phyloP scores from a whole-genome alignment of 306 rosid genomes.

The Elaeagnus macrophylla region DNA sequence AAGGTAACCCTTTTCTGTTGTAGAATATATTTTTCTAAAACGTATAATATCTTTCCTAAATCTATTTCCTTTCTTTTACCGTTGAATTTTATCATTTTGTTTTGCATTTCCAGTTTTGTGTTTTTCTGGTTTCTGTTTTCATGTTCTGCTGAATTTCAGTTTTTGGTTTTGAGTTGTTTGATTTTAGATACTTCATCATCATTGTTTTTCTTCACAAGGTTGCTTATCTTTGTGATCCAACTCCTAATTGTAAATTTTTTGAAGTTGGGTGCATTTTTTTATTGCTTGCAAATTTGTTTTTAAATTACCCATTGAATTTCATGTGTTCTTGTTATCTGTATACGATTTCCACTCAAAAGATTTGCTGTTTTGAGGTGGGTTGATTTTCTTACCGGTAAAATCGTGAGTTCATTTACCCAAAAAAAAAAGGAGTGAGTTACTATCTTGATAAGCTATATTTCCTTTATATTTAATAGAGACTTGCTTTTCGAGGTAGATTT shows the following conservation, averaged over 20 bases:
- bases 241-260: conserved; percentile 8
- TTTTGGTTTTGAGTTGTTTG: no score
- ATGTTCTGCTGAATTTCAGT: no score
- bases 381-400: not conserved
- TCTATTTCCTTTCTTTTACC: conserved; percentile 3
- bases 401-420: not conserved
- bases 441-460: not conserved
- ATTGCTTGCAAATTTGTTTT: conserved; percentile 12
- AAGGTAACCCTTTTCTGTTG: conserved; percentile 25
- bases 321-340: conserved; percentile 16
- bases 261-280: conserved; percentile 20
- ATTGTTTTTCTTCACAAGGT: not conserved
- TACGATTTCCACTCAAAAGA: conserved; percentile 15
- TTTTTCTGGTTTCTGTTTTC: not conserved
- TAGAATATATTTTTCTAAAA: conserved; percentile 20
- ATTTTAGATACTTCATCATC: no score
- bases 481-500: no score
- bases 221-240: conserved; percentile 6
- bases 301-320: conserved; percentile 1
- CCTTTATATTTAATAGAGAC: not conserved
- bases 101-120: conserved; percentile 1
- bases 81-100: conserved; percentile 1
- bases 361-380: conserved; percentile 29
- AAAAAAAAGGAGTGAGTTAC: not conserved
- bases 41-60: conserved; percentile 4